Base-by-base conservation (phyloP, 208 protist genomes). In the Leishmania gerbilli region DNA sequence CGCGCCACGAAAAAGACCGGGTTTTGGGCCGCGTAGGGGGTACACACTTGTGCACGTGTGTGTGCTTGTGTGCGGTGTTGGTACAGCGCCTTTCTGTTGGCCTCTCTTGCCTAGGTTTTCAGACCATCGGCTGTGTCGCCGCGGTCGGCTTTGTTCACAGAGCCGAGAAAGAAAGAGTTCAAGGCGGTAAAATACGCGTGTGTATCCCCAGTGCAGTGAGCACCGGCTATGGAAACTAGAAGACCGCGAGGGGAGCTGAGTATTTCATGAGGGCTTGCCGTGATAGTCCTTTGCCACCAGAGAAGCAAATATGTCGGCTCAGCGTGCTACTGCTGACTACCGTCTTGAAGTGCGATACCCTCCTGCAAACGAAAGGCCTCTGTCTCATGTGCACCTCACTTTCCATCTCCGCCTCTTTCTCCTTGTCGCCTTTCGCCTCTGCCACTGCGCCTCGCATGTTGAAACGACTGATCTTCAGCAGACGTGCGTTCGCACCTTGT, bases 1-100 rank as follows among this genome's bases (percentile, higher is more conserved):
- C 86, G 95, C 2, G 87, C 93, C 42, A 98, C 95, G 27, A 94
- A 92, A 77, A 96, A 97, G 74, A 94, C 90, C 9, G 92, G 93
- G 1, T 92, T 81, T 45, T 98, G 95, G 95, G 92, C 95, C n/a
- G 85, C 93, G 56, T 98, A 90, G 82, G 2, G n/a, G 47, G 19
- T 42, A 31, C 11, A n/a, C 49, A 40, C 21, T n/a, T 51, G 17
- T n/a, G 8, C 4, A 40, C 71, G 34, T 71, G 51, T 71, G 24
- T 47, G 24, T 24, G 8, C 67, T n/a, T 53, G 45, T 75, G 71
- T 75, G 27, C 6, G 5, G 24, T 74, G 69, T 17, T 27, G 45
- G 69, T 37, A 34, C 9, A 17, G 45, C 24, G n/a, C 37, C 27
- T 47, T 55, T 55, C 69, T 34, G 27, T 17, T 2, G 2, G n/a